Evolutionary conservation across 208 protist genomes (phyloP), one percentile per base, ranked within the genome.

Genomic region (Wallacemonas sp.): DNA sequence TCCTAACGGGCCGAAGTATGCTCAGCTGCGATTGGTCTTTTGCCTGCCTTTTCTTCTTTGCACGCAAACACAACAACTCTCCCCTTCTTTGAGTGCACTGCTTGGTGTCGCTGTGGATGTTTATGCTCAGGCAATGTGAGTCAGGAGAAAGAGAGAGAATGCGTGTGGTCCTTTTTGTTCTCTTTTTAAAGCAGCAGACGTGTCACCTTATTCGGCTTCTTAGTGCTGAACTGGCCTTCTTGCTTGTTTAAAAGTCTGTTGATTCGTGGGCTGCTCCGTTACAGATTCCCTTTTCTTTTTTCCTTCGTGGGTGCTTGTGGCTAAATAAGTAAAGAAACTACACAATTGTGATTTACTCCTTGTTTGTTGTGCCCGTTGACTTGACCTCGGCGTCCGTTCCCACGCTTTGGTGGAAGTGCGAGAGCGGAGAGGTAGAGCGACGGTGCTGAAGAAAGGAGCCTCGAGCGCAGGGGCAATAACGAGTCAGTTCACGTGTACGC

Each of bases 231-330:
- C 61, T n/a, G n/a, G n/a, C n/a, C n/a, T n/a, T n/a, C n/a, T n/a
- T n/a, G n/a, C n/a, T n/a, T n/a, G n/a, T n/a, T n/a, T n/a, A n/a
- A n/a, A n/a, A n/a, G n/a, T n/a, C n/a, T n/a, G n/a, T n/a, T n/a
- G n/a, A n/a, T n/a, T n/a, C n/a, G n/a, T n/a, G n/a, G n/a, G n/a
- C n/a, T n/a, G n/a, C n/a, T n/a, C n/a, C n/a, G n/a, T n/a, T n/a
- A n/a, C n/a, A n/a, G n/a, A n/a, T n/a, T 62, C 67, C 54, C 33
- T 57, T 31, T 41, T 57, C 61, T 65, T 64, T 38, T 75, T 36
- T 23, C 4, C 8, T 57, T 61, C 49, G 32, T 2, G 49, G 41
- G 41, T 8, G 49, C 1, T 65, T 8, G 39, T 10, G 20, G 1
- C 38, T 7, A 57, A 32, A 29, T 32, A 57, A 46, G 46, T n/a